A percentile compares a stretch with the other conserved stretches of the same genome.
Evolutionary conservation across 2,329 filamentous ascomycete genomes (phyloP).

Genomic region (Pseudopyricularia javanii): DNA sequence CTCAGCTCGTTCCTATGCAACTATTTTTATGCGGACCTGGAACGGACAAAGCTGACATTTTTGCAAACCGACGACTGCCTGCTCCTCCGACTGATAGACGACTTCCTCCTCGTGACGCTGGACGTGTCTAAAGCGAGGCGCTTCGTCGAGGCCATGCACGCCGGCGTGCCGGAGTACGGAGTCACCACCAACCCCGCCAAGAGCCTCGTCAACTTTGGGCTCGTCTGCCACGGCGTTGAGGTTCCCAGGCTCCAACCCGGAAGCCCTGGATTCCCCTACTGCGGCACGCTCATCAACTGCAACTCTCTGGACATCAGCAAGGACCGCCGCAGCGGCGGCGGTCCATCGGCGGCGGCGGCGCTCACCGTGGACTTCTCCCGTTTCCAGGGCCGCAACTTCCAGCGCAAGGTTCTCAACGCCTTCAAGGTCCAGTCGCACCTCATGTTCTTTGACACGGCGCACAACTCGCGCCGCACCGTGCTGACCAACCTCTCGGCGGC

Average conservation of each 20-base stretch:
- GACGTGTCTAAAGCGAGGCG: constrained; percentile 50
- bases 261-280: constrained; percentile 64
- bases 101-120: constrained; percentile 80
- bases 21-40: constrained; percentile 88
- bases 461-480: constrained; percentile 61
- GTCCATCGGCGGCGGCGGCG: constrained; percentile 47
- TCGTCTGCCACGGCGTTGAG: constrained; percentile 37
- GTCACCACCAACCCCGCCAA: constrained; percentile 67
- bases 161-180: constrained; percentile 67
- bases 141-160: constrained; percentile 73
- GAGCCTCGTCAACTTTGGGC: constrained; percentile 73
- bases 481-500: constrained; percentile 63
- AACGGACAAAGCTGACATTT: constrained; percentile 57
- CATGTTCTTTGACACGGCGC: constrained; percentile 70
- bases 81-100: constrained; percentile 75
- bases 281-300: constrained; percentile 67
- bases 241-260: constrained; percentile 33
- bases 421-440: constrained; percentile 79
- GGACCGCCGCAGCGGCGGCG: constrained; percentile 32
- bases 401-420: constrained; percentile 61
- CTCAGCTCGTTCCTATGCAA: constrained; percentile 82
- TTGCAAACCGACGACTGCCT: constrained; percentile 45
- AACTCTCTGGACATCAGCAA: constrained; percentile 63
- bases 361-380: constrained; percentile 69
- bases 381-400: constrained; percentile 63